A percentile compares a stretch with the other conserved stretches of the same genome.
phyloP scores from a whole-genome alignment of 2,329 filamentous ascomycete species.

The Xylariaceae sp. region DNA sequence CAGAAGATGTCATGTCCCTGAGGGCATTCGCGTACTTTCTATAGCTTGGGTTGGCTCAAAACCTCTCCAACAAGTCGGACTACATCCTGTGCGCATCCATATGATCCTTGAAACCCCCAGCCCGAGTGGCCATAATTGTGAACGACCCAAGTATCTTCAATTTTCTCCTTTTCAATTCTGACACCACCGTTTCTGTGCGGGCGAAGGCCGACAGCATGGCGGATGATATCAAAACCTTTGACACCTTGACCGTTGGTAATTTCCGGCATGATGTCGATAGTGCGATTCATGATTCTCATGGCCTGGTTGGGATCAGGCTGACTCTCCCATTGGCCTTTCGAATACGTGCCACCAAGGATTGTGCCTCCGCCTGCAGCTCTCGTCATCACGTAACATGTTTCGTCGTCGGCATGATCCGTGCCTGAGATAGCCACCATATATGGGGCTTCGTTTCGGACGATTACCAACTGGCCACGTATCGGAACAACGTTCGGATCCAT shows the following conservation, averaged over 20 bases:
- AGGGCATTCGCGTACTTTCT: neutral
- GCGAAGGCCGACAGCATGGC: slow-evolving; percentile 77
- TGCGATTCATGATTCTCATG: slow-evolving; percentile 76
- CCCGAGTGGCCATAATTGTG: slow-evolving; percentile 78
- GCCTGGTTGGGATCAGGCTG: slow-evolving; percentile 76
- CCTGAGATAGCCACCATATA: slow-evolving; percentile 67
- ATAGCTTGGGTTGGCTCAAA: slow-evolving; percentile 27
- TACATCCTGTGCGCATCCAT: slow-evolving; percentile 64
- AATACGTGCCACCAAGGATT: slow-evolving; percentile 79
- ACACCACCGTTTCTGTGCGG: slow-evolving; percentile 70
- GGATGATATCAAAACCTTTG: slow-evolving; percentile 66
- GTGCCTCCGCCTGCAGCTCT: slow-evolving; percentile 76
- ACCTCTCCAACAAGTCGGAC: slow-evolving; percentile 64
- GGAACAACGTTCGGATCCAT: slow-evolving; percentile 68
- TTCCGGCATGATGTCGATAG: slow-evolving; percentile 57
- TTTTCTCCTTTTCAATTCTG: slow-evolving; percentile 66
- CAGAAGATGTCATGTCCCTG: neutral
- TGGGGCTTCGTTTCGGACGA: slow-evolving; percentile 73
- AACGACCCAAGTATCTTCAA: slow-evolving; percentile 62
- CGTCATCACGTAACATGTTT: slow-evolving; percentile 77
- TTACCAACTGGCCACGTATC: slow-evolving; percentile 73
- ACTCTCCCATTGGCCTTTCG: slow-evolving; percentile 73
- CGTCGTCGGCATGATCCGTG: slow-evolving; percentile 66
- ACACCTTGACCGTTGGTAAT: slow-evolving; percentile 63
- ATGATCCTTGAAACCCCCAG: slow-evolving; percentile 67